Evolutionary conservation across 2,329 filamentous ascomycete genomes (phyloP), one percentile per base, ranked within the genome.

Genomic region (Metarhizium sp.): DNA sequence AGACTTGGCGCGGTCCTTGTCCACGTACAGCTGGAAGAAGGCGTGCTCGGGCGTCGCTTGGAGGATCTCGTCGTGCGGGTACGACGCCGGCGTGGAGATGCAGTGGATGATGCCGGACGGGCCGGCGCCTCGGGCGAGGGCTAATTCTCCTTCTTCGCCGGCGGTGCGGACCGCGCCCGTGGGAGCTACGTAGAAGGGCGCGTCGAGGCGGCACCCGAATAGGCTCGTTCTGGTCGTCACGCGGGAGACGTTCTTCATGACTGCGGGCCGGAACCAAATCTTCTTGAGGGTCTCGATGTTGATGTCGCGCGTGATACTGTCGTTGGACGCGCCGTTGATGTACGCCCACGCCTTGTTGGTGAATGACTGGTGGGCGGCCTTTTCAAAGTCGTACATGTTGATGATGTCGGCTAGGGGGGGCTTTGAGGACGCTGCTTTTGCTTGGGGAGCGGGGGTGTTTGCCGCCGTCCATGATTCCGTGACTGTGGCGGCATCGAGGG

Each of bases 11-110:
- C 80, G 72, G 58, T 82, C 72, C 60, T 78, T 78, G 66, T 84
- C 77, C 52, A 85, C 79, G 61, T 86, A 86, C 6, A 86, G 71
- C 64, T 85, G 82, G 62, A 84, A 83, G 71, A 83, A 81, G 4
- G 58, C 52, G 36, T 55, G 51, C 36, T 58, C 13, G 30, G 50
- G 50, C 16, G 42, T 54, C 11, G 55, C 60, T 2, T 56, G 59
- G 55, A 74, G 69, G 34, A 86, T 78, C 54, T 84, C 80, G 1
- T 73, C 64, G 42, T 84, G 71, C 0, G 81, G 75, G 59, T 77
- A 86, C 1, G 79, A 82, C 1, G 82, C 81, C 52, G 79, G 82
- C 13, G 82, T 86, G 16, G 80, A 82, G 47, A 87, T 72, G 52
- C 78, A 80, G 62, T 85, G 81, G 34, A 84, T 76, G 6, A 85